A percentile compares a stretch with the other conserved stretches of the same genome.
Conservation (phyloP, 768 basidiomycete genomes). For the Obba rivulosa region DNA sequence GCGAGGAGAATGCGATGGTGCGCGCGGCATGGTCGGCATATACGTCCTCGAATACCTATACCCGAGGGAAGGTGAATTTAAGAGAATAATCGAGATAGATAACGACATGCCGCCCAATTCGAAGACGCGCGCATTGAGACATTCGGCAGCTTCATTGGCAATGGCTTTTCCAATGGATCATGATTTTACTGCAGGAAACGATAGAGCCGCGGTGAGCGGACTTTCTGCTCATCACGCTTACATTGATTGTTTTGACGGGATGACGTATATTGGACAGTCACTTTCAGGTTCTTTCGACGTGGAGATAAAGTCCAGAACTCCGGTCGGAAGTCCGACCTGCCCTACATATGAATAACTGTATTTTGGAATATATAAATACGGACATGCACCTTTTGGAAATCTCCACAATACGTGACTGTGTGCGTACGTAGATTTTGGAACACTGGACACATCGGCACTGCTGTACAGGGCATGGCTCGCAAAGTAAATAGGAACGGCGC, state of each 20-base stretch:
- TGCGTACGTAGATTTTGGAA: conserved; percentile 45
- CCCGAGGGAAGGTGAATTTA: neutral
- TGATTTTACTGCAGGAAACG: conserved; percentile 53
- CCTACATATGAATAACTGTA: conserved; percentile 23
- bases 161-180: conserved; percentile 50
- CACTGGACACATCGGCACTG: conserved; percentile 49
- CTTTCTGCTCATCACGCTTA: conserved; percentile 18
- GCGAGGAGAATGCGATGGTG: conserved; percentile 38
- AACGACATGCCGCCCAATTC: conserved; percentile 57
- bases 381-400: conserved; percentile 36
- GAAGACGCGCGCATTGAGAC: conserved; percentile 50
- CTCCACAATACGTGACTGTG: conserved; percentile 40
- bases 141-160: conserved; percentile 50
- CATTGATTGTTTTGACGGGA: conserved; percentile 48
- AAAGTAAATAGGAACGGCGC: conserved; percentile 48
- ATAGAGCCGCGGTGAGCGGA: neutral
- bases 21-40: conserved; percentile 48
- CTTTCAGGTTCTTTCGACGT: conserved; percentile 39
- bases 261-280: no score
- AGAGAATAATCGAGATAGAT: conserved; percentile 33
- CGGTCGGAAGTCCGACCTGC: conserved; percentile 53
- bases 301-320: conserved; percentile 52
- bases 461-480: conserved; percentile 48
- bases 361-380: neutral
- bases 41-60: conserved; percentile 46